Evolutionary conservation across 208 protist genomes (phyloP).

Genomic region (Crithidia brevicula): DNA sequence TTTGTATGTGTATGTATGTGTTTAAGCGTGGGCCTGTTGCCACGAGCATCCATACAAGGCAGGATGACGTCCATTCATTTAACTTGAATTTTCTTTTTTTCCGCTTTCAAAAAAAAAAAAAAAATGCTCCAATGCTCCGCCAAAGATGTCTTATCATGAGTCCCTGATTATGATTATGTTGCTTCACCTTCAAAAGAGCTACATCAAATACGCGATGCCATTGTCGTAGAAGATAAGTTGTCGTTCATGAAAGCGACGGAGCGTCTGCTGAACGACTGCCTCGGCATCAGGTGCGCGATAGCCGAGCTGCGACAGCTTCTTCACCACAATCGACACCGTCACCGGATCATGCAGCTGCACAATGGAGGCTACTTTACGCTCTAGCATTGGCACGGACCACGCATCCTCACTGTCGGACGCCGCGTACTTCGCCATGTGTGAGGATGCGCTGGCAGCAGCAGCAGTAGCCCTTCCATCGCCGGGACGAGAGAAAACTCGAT

Average conservation of each 20-base stretch:
- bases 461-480: not conserved
- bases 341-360: conserved; percentile 84
- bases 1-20: not conserved
- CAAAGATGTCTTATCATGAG: too few species aligned
- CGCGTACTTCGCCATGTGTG: conserved; percentile 27
- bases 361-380: conserved; percentile 73
- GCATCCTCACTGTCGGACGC: conserved; percentile 1
- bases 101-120: too few species aligned
- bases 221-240: conserved; percentile 84
- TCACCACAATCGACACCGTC: conserved; percentile 75
- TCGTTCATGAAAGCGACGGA: conserved; percentile 75
- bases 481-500: conserved; percentile 9
- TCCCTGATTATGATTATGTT: too few species aligned
- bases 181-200: too few species aligned
- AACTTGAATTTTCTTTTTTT: too few species aligned
- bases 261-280: conserved; percentile 52
- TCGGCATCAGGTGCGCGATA: conserved; percentile 46
- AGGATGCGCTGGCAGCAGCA: not conserved
- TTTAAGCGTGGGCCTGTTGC: too few species aligned
- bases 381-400: conserved; percentile 42
- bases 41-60: too few species aligned
- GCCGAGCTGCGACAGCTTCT: conserved; percentile 76
- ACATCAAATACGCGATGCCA: conserved; percentile 84
- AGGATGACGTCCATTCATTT: too few species aligned
- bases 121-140: too few species aligned